Evolutionary conservation across 1,284 basidiomycete species (phyloP), one percentile per base, ranked within the genome.

Genomic region (Marasmius sp.): DNA sequence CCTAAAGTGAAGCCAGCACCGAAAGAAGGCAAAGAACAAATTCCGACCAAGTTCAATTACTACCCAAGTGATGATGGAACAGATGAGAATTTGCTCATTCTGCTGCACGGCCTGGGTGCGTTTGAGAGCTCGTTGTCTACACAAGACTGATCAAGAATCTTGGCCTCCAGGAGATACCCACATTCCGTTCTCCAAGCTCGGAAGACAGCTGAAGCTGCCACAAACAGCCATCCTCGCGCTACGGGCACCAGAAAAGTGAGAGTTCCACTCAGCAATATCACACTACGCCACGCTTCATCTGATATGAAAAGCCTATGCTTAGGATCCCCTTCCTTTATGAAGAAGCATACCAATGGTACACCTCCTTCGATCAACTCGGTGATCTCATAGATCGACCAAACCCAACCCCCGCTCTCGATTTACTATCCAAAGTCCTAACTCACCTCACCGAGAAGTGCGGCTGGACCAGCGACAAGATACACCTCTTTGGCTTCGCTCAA

Each of bases 401-500:
- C 66, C 93, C 94, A 7, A 87, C 88, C 0, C 75, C 84, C 1
- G 87, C 87, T 0, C 77, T 91, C 49, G 77, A 83, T 3, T 72
- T 87, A 18, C 73, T 96, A 22, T 71, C 74, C 2, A 76, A 73
- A 10, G 76, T 91, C 22, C 66, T 94, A 59, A 71, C 77, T 9
- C 81, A 91, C 66, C 83, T 97, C 54, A 79, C 77, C 6, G 65
- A 73, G 2, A 79, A 81, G 41, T 91, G 89, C 65, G 69, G 77
- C 0, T 97, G 95, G 95, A 76, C 83, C 0, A 67, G 81, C 0
- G 66, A 83, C 6, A 79, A 83, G 18, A 89, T 97, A 20, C 94
- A 97, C 72, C 70, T 96, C 12, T 94, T 97, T 67, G 95, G 95
- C 5, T 97, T 94, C 68, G 93, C 85, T 0, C 95, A 97, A 73